Conservation (phyloP, 192 early-diverging fungal species). For the Coemansia sp. region DNA sequence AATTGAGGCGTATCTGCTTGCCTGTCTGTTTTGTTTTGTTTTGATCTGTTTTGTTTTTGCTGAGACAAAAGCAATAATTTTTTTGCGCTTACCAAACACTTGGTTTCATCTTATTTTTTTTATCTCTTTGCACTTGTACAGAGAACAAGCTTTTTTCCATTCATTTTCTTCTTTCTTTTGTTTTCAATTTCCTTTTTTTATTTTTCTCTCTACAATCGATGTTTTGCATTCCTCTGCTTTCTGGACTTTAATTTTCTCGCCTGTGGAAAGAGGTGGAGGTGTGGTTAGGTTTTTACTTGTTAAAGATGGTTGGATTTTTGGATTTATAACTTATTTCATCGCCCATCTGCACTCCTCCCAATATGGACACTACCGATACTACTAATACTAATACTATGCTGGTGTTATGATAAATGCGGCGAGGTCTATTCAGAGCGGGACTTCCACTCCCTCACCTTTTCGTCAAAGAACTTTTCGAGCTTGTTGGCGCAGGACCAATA, state of each 20-base stretch:
- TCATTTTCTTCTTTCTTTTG: not conserved
- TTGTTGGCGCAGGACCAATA: slow-evolving; percentile 80
- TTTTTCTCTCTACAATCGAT: not conserved
- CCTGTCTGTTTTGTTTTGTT: not conserved
- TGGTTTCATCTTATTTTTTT: slow-evolving; percentile 2
- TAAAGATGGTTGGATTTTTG: not conserved
- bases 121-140: slow-evolving; percentile 48
- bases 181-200: slow-evolving; percentile 3
- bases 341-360: too few species aligned
- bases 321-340: not conserved
- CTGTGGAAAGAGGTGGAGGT: not conserved
- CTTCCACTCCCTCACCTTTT: slow-evolving; percentile 70
- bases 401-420: not conserved
- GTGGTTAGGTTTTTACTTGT: not conserved
- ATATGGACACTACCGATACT: too few species aligned
- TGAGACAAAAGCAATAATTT: not conserved
- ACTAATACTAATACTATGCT: too few species aligned
- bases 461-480: slow-evolving; percentile 78
- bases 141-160: slow-evolving; percentile 14
- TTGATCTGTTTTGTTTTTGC: not conserved
- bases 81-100: not conserved
- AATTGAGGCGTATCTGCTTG: not conserved
- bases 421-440: slow-evolving; percentile 20
- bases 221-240: not conserved
- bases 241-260: not conserved